Percentiles rank a stretch among this genome's conserved stretches.
Conservation (phyloP, 495 filamentous ascomycete species). For the Penicillium diatomitis region DNA sequence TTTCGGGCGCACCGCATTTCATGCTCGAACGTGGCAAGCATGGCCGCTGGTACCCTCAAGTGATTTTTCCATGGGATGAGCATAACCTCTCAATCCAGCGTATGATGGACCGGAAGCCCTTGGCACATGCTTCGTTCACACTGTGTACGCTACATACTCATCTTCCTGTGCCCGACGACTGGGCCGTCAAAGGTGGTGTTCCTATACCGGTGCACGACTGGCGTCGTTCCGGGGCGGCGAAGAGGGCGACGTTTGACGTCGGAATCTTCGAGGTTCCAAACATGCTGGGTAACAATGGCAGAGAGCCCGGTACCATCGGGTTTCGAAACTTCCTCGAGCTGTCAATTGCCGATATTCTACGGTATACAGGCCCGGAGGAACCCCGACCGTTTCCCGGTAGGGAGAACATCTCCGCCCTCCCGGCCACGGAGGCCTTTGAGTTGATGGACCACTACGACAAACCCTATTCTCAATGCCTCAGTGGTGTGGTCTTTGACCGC, state of each 20-base stretch:
- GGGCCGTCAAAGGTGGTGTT: slow-evolving; percentile 24
- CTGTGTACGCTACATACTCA: slow-evolving; percentile 39
- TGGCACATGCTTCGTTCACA: slow-evolving; percentile 40
- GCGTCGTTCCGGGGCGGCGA: slow-evolving; percentile 18
- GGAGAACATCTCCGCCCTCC: slow-evolving; percentile 21
- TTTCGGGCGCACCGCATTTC: slow-evolving; percentile 73
- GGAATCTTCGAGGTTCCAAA: slow-evolving; percentile 55
- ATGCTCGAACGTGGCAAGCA: slow-evolving; percentile 43
- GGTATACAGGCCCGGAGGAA: slow-evolving; percentile 25
- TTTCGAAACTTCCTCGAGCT: slow-evolving; percentile 65
- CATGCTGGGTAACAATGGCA: slow-evolving; percentile 63
- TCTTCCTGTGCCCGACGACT: slow-evolving; percentile 31
- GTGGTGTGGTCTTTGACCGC: slow-evolving; percentile 27
- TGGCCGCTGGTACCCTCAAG: slow-evolving; percentile 50
- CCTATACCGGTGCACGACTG: slow-evolving; percentile 19
- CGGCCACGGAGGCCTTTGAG: slow-evolving; percentile 27
- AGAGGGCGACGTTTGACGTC: slow-evolving; percentile 47
- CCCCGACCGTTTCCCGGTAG: slow-evolving; percentile 21
- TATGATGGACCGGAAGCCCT: slow-evolving; percentile 46
- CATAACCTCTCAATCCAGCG: slow-evolving; percentile 51
- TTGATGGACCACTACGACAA: slow-evolving; percentile 27
- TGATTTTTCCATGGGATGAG: slow-evolving; percentile 61
- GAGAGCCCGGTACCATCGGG: slow-evolving; percentile 67
- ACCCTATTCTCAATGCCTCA: slow-evolving; percentile 25
- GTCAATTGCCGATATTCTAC: slow-evolving; percentile 51